Conservation (phyloP, 345 rosid genomes). For the Eucalyptus polybractea region DNA sequence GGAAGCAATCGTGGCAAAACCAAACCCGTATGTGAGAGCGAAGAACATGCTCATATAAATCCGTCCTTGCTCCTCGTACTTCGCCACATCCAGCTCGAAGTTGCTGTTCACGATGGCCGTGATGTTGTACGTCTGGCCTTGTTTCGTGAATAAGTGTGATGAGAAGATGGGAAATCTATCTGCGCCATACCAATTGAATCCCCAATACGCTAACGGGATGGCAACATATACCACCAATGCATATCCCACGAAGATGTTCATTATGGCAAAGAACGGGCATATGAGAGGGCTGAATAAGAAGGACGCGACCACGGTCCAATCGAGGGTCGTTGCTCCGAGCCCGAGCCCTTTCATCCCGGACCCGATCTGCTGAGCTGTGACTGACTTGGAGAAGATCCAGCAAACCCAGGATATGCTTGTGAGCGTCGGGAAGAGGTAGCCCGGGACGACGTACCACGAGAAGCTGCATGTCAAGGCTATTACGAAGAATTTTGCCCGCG, state of each 20-base stretch:
- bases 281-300: constrained; percentile 2
- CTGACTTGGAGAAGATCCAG: constrained; percentile 2
- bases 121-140: constrained; percentile 1
- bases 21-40: constrained; percentile 1
- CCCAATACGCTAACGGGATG: constrained; percentile 1
- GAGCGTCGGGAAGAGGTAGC: constrained; percentile 1
- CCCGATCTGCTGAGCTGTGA: constrained; percentile 3
- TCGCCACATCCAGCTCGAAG: not conserved
- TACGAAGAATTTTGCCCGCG: constrained; percentile 1
- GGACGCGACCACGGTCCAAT: not conserved
- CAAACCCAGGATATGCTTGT: constrained; percentile 3
- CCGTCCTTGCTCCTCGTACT: not conserved
- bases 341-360: constrained; percentile 5
- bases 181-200: not conserved
- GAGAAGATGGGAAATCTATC: not conserved
- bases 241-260: not conserved
- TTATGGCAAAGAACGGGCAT: constrained; percentile 1
- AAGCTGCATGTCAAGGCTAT: constrained; percentile 1
- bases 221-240: not conserved
- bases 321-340: not conserved
- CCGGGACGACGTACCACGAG: not conserved
- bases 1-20: constrained; percentile 5
- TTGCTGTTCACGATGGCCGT: not conserved
- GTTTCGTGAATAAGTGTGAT: not conserved
- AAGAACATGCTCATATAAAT: constrained; percentile 5